phyloP scores from a whole-genome alignment of 148 eudicot genomes.

The Heliamphora exappendiculata region DNA sequence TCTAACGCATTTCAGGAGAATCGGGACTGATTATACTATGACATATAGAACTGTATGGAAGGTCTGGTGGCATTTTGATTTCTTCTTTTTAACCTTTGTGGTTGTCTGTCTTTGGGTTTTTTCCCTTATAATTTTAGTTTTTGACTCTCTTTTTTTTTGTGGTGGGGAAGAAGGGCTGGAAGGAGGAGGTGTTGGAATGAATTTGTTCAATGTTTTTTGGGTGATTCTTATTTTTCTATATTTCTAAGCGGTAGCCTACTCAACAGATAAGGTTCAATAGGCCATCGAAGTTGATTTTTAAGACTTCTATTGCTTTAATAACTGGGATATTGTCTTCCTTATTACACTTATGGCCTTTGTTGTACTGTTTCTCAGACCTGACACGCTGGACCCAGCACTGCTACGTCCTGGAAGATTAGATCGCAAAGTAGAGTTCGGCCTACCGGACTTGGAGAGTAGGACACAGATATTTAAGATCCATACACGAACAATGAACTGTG shows the following conservation, averaged over 20 bases:
- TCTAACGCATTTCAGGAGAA: too few species aligned
- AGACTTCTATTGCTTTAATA: background rate
- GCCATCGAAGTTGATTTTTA: background rate
- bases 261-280: background rate
- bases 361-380: constrained; percentile 42
- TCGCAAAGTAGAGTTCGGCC: constrained; percentile 85
- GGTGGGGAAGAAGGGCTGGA: background rate
- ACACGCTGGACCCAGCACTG: constrained; percentile 85
- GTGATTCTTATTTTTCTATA: background rate
- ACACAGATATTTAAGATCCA: constrained; percentile 89
- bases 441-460: constrained; percentile 83
- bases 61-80: background rate
- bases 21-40: background rate
- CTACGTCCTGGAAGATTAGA: constrained; percentile 86
- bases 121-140: too few species aligned
- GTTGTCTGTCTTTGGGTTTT: background rate
- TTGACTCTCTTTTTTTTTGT: background rate
- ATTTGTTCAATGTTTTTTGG: background rate
- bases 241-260: background rate
- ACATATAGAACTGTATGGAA: background rate
- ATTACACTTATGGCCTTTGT: background rate
- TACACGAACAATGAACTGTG: constrained; percentile 92
- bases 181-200: background rate
- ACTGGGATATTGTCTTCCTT: background rate
- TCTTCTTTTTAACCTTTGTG: background rate